Conservation (phyloP, 495 filamentous ascomycete genomes). For the Aspergillus bridgeri region DNA sequence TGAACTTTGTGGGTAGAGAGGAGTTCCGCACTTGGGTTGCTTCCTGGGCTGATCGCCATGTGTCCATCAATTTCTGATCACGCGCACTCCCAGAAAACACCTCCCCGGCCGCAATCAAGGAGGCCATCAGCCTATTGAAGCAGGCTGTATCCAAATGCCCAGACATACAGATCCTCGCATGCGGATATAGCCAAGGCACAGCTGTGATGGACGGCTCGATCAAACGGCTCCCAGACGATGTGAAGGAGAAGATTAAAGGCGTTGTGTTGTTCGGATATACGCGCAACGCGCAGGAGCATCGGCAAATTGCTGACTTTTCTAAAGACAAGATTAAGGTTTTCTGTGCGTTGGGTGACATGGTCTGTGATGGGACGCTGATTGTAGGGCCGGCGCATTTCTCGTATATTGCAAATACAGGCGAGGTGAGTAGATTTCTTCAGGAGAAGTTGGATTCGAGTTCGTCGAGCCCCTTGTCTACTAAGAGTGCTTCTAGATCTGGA, state of each 20-base stretch:
- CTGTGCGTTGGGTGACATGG: slow-evolving; percentile 49
- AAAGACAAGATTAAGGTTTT: slow-evolving; percentile 42
- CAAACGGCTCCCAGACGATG: slow-evolving; percentile 32
- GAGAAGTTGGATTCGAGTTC: slow-evolving; percentile 9
- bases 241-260: slow-evolving; percentile 47
- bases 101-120: slow-evolving; percentile 37
- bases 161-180: slow-evolving; percentile 50
- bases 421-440: slow-evolving; percentile 17
- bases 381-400: slow-evolving; percentile 45
- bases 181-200: slow-evolving; percentile 58
- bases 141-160: slow-evolving; percentile 47
- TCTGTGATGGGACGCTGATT: slow-evolving; percentile 50
- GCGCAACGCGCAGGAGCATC: slow-evolving; percentile 49
- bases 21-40: not conserved
- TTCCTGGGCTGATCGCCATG: not conserved
- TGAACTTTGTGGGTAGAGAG: too few relatives aligned
- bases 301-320: slow-evolving; percentile 45
- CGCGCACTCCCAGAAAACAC: slow-evolving; percentile 22
- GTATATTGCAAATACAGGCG: slow-evolving; percentile 31
- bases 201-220: slow-evolving; percentile 51
- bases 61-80: not conserved
- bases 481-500: not conserved
- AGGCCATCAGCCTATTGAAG: slow-evolving; percentile 32
- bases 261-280: slow-evolving; percentile 56
- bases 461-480: too few relatives aligned